Percentiles rank a stretch among this genome's conserved stretches.
Conservation (phyloP, 345 rosid genomes). For the Populus davidiana region DNA sequence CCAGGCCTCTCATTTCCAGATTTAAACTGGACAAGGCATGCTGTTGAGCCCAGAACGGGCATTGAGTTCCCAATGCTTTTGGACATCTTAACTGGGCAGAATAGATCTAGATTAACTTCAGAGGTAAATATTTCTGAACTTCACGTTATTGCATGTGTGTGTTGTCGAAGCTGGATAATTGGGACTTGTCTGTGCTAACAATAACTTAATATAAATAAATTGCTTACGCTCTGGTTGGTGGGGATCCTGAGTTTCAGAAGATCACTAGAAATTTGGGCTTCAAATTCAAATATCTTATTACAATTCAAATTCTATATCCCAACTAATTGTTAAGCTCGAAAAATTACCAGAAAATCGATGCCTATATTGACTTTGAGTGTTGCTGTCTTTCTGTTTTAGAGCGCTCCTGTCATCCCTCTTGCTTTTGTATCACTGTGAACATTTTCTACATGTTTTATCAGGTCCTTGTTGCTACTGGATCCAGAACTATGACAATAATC, state of each 20-base stretch:
- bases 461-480: slow-evolving; percentile 97
- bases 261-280: neutral
- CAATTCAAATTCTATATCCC: neutral
- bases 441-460: slow-evolving; percentile 29
- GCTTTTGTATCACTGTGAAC: neutral
- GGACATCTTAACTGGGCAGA: slow-evolving; percentile 34
- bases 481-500: slow-evolving; percentile 76
- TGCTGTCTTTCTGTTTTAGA: neutral
- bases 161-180: neutral
- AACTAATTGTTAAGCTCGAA: neutral
- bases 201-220: neutral
- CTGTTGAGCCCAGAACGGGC: slow-evolving; percentile 76
- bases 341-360: neutral
- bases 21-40: slow-evolving; percentile 45
- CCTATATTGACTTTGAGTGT: neutral
- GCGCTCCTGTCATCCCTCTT: neutral
- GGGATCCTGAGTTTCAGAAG: neutral
- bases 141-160: neutral
- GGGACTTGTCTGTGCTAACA: neutral
- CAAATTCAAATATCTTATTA: neutral
- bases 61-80: slow-evolving; percentile 71
- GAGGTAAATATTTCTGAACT: slow-evolving; percentile 47
- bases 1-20: slow-evolving; percentile 47
- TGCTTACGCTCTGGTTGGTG: neutral
- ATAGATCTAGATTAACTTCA: slow-evolving; percentile 42